Evolutionary conservation across 1,139 yeast species (phyloP).

Genomic region (Yamadazyma spencermartinsiae): DNA sequence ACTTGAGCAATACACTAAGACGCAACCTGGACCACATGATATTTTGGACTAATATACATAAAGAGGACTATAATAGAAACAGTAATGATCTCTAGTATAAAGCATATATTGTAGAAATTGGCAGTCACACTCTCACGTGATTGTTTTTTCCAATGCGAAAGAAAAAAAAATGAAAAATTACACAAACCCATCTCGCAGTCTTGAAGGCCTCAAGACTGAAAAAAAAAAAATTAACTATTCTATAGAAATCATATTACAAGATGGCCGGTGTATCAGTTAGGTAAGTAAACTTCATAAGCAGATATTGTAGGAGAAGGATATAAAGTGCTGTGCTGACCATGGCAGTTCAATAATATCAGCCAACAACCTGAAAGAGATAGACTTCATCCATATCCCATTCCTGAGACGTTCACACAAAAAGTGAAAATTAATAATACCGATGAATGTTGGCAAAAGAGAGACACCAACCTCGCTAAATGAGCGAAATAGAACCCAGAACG

Average conservation of each 20-base stretch:
- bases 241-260: conserved; percentile 20
- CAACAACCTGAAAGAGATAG: not conserved
- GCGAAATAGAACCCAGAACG: too few relatives aligned
- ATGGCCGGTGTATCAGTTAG: conserved; percentile 99
- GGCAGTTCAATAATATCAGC: not conserved
- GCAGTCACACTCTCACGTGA: conserved; percentile 21
- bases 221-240: conserved; percentile 12
- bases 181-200: conserved; percentile 4
- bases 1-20: too few relatives aligned
- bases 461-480: too few relatives aligned
- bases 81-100: too few relatives aligned
- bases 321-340: too few relatives aligned
- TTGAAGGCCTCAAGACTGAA: conserved; percentile 9
- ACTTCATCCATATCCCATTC: too few relatives aligned
- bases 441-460: not conserved
- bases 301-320: not conserved
- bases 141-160: not conserved
- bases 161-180: conserved; percentile 2
- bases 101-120: too few relatives aligned
- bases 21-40: too few relatives aligned
- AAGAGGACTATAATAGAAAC: too few relatives aligned
- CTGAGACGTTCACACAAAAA: too few relatives aligned
- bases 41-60: too few relatives aligned
- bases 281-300: conserved; percentile 51
- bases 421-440: too few relatives aligned